Evolutionary conservation across 345 rosid genomes (phyloP), one percentile per base, ranked within the genome.

Genomic region (Luvunga scandens): DNA sequence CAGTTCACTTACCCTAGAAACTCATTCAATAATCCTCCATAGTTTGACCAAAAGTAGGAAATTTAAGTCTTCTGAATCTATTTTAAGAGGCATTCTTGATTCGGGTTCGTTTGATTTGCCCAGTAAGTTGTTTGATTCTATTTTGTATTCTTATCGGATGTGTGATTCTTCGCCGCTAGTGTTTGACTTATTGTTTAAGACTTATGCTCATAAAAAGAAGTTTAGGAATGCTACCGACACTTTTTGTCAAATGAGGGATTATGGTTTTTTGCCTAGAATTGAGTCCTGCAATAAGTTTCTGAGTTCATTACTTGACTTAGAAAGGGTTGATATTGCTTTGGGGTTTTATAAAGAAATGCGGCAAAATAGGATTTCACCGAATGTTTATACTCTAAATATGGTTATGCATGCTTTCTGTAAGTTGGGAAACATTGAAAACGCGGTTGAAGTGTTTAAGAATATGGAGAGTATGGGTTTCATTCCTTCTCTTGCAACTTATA

Each of bases 281-380:
- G 91, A 92, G 78, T 93, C 98, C 28, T 93, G 98, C 83, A 95
- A 95, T 66, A 91, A 94, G 18, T 95, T 83, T 83, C 68, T 95
- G 87, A 90, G 97, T 70, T 90, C 98, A 0, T 55, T 88, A 77
- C 90, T 95, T 53, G 81, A 73, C 79, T 84, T 81, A 76, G 69
- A 82, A 61, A 86, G 98, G 76, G 86, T 70, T 39, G 98, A 95
- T 27, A 79, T 95, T 67, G 93, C 87, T 21, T 79, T 95, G 69
- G 66, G 75, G 22, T 91, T 93, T 76, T 93, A 88, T 63, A 78
- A 85, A 64, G 95, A 93, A 77, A 95, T 95, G 92, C 81, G 81
- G 64, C 83, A 87, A 4, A 84, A 85, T 78, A 90, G 89, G 89
- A 91, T 95, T 67, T 88, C 97, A 0, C 90, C 95, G 0, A 93